Base-by-base conservation (phyloP, 2,329 filamentous ascomycete species). In the Tolypocladium inflatum region DNA sequence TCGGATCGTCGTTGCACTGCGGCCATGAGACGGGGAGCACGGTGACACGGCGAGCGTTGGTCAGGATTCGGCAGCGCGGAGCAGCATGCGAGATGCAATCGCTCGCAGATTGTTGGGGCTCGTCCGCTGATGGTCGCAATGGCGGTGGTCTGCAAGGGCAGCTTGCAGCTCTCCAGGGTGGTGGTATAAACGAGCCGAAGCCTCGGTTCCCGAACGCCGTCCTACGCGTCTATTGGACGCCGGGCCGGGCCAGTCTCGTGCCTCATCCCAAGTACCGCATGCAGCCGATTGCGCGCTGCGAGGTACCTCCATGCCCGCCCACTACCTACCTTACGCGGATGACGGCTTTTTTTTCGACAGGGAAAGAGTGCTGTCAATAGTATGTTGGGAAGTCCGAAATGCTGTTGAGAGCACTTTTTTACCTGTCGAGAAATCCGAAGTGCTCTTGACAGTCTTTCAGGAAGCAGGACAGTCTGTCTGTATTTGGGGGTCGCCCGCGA, bases 201-300 rank as follows among this genome's bases (percentile, higher is more conserved):
- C 54, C 58, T 60, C 58, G 58, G 58, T 55, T 56, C 55, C 55
- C 55, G 53, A 50, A 21, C 54, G 17, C 23, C 26, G 5, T 21
- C 43, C 10, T n/a, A 9, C 9, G 11, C 21, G 21, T 3, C 11
- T 13, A 48, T 30, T 50, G 26, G 45, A 6, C 45, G 45, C 7
- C 26, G 45, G 15, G n/a, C 42, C n/a, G 1, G 42, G 21, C 10
- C 42, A 23, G 42, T 33, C 26, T 50, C 17, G 45, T 50, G 45
- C 45, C 21, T 48, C 43, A 4, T 19, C 10, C 43, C 43, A 48
- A 50, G 45, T 30, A 30, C 45, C 45, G 23, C 45, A 50, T 10
- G 23, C 23, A 50, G 23, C 45, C 23, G 17, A 4, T 3, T 3
- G 13, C 15, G 45, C 43, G 43, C 43, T 13, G 43, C 43, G 23